Base-by-base conservation (phyloP, 257 asterid genomes). In the Solanum habrochaites region DNA sequence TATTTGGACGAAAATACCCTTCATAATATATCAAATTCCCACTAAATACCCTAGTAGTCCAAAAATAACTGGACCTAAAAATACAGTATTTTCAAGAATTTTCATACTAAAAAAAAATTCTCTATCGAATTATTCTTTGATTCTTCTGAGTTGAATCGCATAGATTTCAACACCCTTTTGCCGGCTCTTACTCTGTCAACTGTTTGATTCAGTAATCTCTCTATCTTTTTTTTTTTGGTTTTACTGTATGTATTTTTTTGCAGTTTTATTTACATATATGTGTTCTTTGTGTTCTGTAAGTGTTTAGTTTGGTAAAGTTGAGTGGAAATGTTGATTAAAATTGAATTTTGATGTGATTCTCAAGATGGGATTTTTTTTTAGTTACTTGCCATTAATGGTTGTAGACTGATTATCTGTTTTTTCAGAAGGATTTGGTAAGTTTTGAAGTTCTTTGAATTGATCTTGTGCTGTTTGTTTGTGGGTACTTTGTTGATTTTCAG, bases 1-100 rank as follows among this genome's bases (percentile, higher is more conserved):
- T 11, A n/a, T 75, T 29, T 45, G 83, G 91, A 83, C 98, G 4
- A 62, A 43, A 40, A 13, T 90, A 90, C 93, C 95, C 98, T 83
- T 87, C 7, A 4, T 42, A 16, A 81, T 27, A 16, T 18, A 78
- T 45, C 18, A 2, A 78, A 78, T 82, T 21, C 71, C 40, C 35
- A 40, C 11, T 74, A 86, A 88, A 49, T 85, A 47, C 77, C 13
- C 31, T 18, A 16, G 3, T 75, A 49, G 32, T 69, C 16, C 45
- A 52, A 72, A 85, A 58, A 73, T 7, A 74, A 81, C 58, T 75
- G 47, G 45, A 85, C 80, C 31, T 27, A 10, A 27, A 27, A 31
- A 74, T 31, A 32, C 64, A 70, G 14, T 23, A 70, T 81, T 37
- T 73, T 73, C 82, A 73, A 73, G 82, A 73, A 21, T 71, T 71